Evolutionary conservation across 176 grass and related monocot species (phyloP).

Genomic region (Musa beccarii): DNA sequence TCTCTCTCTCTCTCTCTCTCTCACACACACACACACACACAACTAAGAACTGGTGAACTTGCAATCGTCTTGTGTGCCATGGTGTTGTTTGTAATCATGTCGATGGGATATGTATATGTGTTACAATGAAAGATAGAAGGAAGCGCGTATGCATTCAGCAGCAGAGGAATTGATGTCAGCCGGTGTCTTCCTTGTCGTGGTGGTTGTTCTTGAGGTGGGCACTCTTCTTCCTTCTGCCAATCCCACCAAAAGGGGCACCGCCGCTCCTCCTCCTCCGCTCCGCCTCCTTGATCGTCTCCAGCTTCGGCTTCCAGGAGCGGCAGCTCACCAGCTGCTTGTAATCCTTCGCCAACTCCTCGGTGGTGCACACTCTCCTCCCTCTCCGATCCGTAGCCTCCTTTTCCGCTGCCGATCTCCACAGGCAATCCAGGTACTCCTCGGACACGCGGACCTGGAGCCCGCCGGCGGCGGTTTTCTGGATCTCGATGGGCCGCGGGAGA

Average conservation of each 20-base stretch:
- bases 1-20: too few species aligned
- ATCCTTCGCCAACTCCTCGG: conserved; percentile 24
- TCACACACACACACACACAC: too few species aligned
- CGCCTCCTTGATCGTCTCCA: conserved; percentile 20
- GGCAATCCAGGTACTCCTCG: conserved; percentile 13
- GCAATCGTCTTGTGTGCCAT: too few species aligned
- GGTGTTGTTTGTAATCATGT: too few species aligned
- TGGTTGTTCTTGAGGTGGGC: background rate
- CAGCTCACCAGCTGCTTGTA: conserved; percentile 19
- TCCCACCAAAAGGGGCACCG: background rate
- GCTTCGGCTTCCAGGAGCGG: conserved; percentile 23
- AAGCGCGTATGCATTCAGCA: too few species aligned
- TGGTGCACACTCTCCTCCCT: conserved; percentile 16
- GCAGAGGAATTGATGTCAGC: too few species aligned
- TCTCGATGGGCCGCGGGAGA: conserved; percentile 12
- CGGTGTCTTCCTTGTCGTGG: background rate
- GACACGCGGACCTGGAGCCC: conserved; percentile 12
- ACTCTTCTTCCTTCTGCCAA: background rate
- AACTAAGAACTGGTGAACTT: too few species aligned
- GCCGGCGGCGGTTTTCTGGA: conserved; percentile 9
- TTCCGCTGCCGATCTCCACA: background rate
- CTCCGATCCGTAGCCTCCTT: background rate
- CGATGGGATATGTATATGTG: too few species aligned
- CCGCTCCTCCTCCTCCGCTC: background rate
- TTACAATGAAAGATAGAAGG: background rate